These are phyloP conservation scores for Bipolaris victoriae DNA, from an alignment of 2,329 filamentous ascomycete genomes.

Conservation along the genomic window DNA sequence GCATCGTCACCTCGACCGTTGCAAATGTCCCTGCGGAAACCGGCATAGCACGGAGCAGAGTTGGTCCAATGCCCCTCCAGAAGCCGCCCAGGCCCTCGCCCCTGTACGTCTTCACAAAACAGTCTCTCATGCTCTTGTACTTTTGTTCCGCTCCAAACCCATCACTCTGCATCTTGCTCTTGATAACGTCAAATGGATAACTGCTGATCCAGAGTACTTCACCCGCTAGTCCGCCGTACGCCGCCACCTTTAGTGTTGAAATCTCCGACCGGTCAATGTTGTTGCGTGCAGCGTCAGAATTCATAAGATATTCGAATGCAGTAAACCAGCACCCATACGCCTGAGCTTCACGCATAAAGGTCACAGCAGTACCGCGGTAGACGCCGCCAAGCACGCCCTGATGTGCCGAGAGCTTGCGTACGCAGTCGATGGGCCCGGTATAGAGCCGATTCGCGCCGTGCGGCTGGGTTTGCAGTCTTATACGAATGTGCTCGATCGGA, in stretches of 20 bases:
- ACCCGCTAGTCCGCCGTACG: slow-evolving; percentile 91
- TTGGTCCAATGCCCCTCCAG: slow-evolving; percentile 93
- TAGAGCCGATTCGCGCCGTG: slow-evolving; percentile 83
- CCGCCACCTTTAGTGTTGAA: slow-evolving; percentile 81
- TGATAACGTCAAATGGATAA: slow-evolving; percentile 96
- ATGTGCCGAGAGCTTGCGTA: slow-evolving; percentile 76
- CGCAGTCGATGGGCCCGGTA: slow-evolving; percentile 84
- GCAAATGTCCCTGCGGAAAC: slow-evolving; percentile 98
- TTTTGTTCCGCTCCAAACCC: slow-evolving; percentile 75
- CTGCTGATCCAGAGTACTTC: slow-evolving; percentile 92
- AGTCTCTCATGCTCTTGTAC: slow-evolving; percentile 85
- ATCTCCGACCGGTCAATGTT: slow-evolving; percentile 76
- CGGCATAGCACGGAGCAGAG: slow-evolving; percentile 91
- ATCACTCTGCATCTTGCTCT: slow-evolving; percentile 99
- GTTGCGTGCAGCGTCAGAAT: slow-evolving; percentile 81
- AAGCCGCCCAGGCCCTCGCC: slow-evolving; percentile 81
- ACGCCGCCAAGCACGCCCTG: slow-evolving; percentile 74
- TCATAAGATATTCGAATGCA: slow-evolving; percentile 96
- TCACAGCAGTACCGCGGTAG: slow-evolving; percentile 88
- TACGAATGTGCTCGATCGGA: slow-evolving; percentile 96
- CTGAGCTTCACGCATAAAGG: slow-evolving; percentile 84
- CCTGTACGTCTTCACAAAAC: slow-evolving; percentile 81
- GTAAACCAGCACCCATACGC: slow-evolving; percentile 97
- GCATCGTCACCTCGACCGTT: slow-evolving; percentile 55
- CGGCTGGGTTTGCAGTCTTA: slow-evolving; percentile 93